Base-by-base conservation (phyloP, 208 protist species). In the Crithidia fasciculata region DNA sequence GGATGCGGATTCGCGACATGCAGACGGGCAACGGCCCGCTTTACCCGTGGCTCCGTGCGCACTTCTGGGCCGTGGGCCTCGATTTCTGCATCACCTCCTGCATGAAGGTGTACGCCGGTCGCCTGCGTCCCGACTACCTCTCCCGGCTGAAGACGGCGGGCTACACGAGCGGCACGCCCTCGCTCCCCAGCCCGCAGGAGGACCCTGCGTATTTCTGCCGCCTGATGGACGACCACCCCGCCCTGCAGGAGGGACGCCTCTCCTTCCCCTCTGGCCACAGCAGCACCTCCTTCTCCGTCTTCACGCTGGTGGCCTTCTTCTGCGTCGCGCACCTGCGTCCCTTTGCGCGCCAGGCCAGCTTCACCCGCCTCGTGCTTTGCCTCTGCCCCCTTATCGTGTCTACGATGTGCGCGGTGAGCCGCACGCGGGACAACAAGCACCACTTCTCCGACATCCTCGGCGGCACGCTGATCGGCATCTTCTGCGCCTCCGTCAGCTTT, bases 231-330 rank as follows among this genome's bases (percentile, higher is more conserved):
- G 43, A 19, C 4, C 54, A 85, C 50, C 72, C 76, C 3, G 36
- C 59, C 0, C 69, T 98, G 60, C 64, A 80, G 47, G 87, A 94
- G n/a, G 92, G 89, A 3, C 89, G 92, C 8, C 78, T 96, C 0
- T 96, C 91, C 8, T 98, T 98, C 61, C 96, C 96, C 10, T 95
- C 86, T 1, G 97, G 97, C 4, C 97, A 98, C 81, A 95, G 89
- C 69, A 90, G 85, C 45, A 83, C 86, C 8, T 90, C 89, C 43
- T 98, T 98, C 75, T 63, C 86, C 15, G 79, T 93, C 36, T 91
- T 82, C 66, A 81, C 79, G 12, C 49, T 93, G 12, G 54, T 96
- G 69, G 75, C 85, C 16, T 79, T 96, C 60, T 95, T 96, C 47
- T 75, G 87, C 13, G 75, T 97, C 18, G 72, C 86, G 0, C 74